Base-by-base conservation (phyloP, 441 rosid genomes). In the Adansonia gregorii region DNA sequence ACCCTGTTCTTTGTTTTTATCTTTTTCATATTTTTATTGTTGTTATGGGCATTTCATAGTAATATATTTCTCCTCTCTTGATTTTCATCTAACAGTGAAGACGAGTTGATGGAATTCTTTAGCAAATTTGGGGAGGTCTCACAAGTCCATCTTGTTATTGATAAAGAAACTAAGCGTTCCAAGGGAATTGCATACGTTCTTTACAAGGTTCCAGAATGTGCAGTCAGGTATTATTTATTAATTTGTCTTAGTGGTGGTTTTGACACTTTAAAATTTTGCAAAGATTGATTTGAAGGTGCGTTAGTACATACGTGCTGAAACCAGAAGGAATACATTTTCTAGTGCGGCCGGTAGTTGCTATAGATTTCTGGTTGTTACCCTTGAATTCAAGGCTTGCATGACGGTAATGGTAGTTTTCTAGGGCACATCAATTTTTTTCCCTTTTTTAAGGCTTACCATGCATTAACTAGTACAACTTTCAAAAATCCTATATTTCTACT, bases 81-180 rank as follows among this genome's bases (percentile, higher is more conserved):
- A 17, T 46, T 71, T 24, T 39, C 74, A 4, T 48, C 20, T 74
- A 49, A 83, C 80, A 95, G 99, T 67, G 98, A 92, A 82, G 98
- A 96, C 81, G 98, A 96, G 80, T 87, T 96, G 82, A 90, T 76
- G 81, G 97, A 93, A 79, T 89, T 85, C 73, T 96, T 94, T 72
- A 72, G 85, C 78, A 79, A 80, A 75, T 89, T 80, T 61, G 97
- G 97, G 46, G 83, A 88, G 17, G 76, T 93, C 78, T 85, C 88
- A 11, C 85, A 91, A 83, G 98, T 93, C 77, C 98, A 93, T 81
- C 77, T 96, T 82, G 96, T 96, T 77, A 86, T 93, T 68, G 94
- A 96, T 83, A 94, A 87, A 85, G 96, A 89, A 84, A 96, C 97
- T 20, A 94, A 90, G 85, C 86, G 90, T 72, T 92, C 98, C 73